A percentile compares a stretch with the other conserved stretches of the same genome.
These are phyloP conservation scores for Coniophora puteana DNA, from an alignment of 1,284 basidiomycete genomes.

Conservation along the genomic window DNA sequence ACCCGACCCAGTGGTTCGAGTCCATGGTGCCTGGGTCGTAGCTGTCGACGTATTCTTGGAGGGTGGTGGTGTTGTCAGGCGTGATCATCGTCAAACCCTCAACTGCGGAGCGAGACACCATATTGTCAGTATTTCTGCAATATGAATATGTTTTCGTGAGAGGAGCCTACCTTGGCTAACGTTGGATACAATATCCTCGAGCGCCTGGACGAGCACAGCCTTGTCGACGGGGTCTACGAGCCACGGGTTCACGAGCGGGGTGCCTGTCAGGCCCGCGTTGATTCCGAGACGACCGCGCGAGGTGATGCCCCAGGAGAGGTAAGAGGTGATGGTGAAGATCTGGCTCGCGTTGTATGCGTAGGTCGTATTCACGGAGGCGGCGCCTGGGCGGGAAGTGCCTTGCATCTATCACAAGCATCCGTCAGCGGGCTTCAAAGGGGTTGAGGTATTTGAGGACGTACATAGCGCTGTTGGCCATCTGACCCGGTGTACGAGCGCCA, in stretches of 20 bases:
- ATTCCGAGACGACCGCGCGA: slow-evolving; percentile 62
- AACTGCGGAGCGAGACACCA: slow-evolving; percentile 13
- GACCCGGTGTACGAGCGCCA: slow-evolving; percentile 49
- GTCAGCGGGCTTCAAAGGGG: slow-evolving; percentile 1
- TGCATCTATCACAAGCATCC: slow-evolving; percentile 36
- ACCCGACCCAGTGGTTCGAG: slow-evolving; percentile 41
- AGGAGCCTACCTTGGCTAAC: slow-evolving; percentile 40
- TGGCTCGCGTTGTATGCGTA: slow-evolving; percentile 51
- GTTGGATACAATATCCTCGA: slow-evolving; percentile 44
- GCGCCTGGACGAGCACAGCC: slow-evolving; percentile 41
- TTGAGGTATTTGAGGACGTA: slow-evolving; percentile 20
- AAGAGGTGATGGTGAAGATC: slow-evolving; percentile 60
- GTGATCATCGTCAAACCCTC: slow-evolving; percentile 34
- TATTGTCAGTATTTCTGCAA: slow-evolving; percentile 4
- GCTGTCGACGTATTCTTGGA: slow-evolving; percentile 26
- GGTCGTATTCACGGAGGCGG: slow-evolving; percentile 46
- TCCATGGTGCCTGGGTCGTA: slow-evolving; percentile 14
- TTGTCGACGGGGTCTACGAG: slow-evolving; percentile 55
- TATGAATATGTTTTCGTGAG: no score
- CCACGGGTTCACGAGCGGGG: slow-evolving; percentile 53
- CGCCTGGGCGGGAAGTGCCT: slow-evolving; percentile 64
- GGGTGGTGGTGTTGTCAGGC: slow-evolving; percentile 33
- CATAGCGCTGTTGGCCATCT: slow-evolving; percentile 48
- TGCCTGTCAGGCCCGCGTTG: slow-evolving; percentile 45
- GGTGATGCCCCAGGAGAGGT: slow-evolving; percentile 54